Conservation (phyloP, 306 rosid genomes). For the Quercus agrifolia region DNA sequence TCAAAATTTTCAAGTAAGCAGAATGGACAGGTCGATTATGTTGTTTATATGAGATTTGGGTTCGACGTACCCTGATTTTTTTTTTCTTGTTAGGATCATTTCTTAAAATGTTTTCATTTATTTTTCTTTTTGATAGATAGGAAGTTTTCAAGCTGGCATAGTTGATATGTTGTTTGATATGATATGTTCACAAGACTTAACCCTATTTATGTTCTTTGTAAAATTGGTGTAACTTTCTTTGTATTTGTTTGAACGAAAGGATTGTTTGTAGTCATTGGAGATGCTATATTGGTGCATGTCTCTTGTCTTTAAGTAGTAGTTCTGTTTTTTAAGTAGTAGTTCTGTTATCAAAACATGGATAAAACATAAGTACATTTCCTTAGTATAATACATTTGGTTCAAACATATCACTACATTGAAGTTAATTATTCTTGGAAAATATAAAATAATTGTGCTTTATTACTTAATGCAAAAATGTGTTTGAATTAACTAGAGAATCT, state of each 20-base stretch:
- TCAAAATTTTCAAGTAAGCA: slow-evolving; percentile 14
- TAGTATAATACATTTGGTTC: too few species aligned
- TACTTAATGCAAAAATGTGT: too few species aligned
- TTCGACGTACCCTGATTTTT: slow-evolving; percentile 1
- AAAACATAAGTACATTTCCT: too few species aligned
- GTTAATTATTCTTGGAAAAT: too few species aligned
- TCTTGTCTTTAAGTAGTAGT: too few species aligned
- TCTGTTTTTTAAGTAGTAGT: too few species aligned
- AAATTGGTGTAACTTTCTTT: background rate
- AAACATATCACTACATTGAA: too few species aligned
- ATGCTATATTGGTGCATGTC: background rate
- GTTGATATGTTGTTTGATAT: slow-evolving; percentile 26
- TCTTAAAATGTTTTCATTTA: background rate
- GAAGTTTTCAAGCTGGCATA: slow-evolving; percentile 3
- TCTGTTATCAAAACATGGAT: too few species aligned
- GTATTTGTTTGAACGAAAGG: background rate
- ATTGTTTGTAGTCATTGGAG: background rate
- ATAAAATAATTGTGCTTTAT: too few species aligned
- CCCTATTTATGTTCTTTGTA: slow-evolving; percentile 1
- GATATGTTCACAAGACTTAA: background rate
- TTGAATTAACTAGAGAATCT: too few species aligned
- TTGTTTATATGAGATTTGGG: slow-evolving; percentile 22
- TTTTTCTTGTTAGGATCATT: slow-evolving; percentile 19
- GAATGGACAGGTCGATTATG: slow-evolving; percentile 20
- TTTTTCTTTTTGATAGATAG: slow-evolving; percentile 1